These are phyloP conservation scores for Ganoderma multipileum DNA, from an alignment of 1,284 basidiomycete genomes.

Conservation along the genomic window DNA sequence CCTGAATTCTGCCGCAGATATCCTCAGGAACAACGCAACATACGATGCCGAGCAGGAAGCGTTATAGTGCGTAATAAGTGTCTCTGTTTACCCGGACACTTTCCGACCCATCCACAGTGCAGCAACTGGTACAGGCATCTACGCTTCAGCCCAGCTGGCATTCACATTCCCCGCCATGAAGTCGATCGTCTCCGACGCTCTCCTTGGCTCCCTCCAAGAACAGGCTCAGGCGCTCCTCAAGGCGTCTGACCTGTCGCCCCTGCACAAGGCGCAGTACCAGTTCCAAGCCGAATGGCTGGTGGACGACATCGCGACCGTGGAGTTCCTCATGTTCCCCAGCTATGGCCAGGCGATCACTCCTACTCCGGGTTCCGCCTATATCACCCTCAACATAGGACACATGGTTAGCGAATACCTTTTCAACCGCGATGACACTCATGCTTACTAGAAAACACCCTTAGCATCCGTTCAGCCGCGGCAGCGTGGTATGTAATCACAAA, in stretches of 20 bases:
- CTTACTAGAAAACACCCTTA: background rate
- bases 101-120: background rate
- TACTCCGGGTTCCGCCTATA: constrained; percentile 4
- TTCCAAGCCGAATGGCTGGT: constrained; percentile 20
- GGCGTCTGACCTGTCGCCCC: constrained; percentile 6
- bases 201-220: constrained; percentile 2
- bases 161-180: constrained; percentile 12
- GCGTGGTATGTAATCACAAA: constrained; percentile 1
- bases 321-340: constrained; percentile 21
- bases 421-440: background rate
- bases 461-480: constrained; percentile 15
- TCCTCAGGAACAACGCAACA: constrained; percentile 20
- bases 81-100: background rate
- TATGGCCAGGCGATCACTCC: constrained; percentile 9
- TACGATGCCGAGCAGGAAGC: constrained; percentile 16
- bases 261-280: constrained; percentile 18
- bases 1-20: constrained; percentile 1
- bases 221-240: background rate
- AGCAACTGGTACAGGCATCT: constrained; percentile 16
- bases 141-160: constrained; percentile 3
- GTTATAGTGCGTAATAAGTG: constrained; percentile 12
- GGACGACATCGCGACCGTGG: constrained; percentile 11
- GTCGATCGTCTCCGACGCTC: background rate
- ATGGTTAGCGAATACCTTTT: background rate
- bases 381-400: constrained; percentile 13